Conservation (phyloP, 768 basidiomycete species). For the Lactarius quietus region DNA sequence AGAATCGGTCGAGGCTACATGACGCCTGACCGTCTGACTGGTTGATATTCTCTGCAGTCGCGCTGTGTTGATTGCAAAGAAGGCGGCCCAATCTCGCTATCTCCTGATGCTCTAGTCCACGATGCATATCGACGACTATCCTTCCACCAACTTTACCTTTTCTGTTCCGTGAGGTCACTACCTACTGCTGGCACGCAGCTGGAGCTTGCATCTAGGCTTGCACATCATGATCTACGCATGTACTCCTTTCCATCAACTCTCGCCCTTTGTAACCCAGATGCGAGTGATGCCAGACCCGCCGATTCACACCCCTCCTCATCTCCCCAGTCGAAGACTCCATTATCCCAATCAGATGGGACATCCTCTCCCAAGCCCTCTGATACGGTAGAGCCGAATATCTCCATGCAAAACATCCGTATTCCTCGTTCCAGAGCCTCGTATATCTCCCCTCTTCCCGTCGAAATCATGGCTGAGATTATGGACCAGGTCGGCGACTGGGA, state of each 20-base stretch:
- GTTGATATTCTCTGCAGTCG: background rate
- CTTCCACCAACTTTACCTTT: slow-evolving; percentile 66
- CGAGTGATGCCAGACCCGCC: slow-evolving; percentile 3
- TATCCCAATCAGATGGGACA: background rate
- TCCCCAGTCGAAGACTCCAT: background rate
- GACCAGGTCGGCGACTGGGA: slow-evolving; percentile 84
- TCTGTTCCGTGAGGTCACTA: slow-evolving; percentile 70
- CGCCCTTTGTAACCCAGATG: slow-evolving; percentile 23
- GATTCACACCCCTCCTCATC: background rate
- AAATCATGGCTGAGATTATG: slow-evolving; percentile 72
- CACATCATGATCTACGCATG: slow-evolving; percentile 69
- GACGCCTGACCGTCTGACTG: background rate
- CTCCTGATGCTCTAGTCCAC: slow-evolving; percentile 45
- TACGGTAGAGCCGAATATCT: background rate
- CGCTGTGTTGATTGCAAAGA: background rate
- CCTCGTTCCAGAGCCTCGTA: slow-evolving; percentile 3
- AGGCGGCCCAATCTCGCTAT: slow-evolving; percentile 1
- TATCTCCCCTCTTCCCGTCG: slow-evolving; percentile 63
- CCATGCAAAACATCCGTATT: slow-evolving; percentile 28
- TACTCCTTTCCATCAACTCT: slow-evolving; percentile 54
- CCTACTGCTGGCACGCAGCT: slow-evolving; percentile 56
- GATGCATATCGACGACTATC: slow-evolving; percentile 67
- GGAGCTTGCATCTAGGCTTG: slow-evolving; percentile 68
- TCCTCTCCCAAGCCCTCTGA: background rate
- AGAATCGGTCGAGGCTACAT: background rate